Evolutionary conservation across 768 basidiomycete species (phyloP), one percentile per base, ranked within the genome.

Genomic region (Pisolithus sp.): DNA sequence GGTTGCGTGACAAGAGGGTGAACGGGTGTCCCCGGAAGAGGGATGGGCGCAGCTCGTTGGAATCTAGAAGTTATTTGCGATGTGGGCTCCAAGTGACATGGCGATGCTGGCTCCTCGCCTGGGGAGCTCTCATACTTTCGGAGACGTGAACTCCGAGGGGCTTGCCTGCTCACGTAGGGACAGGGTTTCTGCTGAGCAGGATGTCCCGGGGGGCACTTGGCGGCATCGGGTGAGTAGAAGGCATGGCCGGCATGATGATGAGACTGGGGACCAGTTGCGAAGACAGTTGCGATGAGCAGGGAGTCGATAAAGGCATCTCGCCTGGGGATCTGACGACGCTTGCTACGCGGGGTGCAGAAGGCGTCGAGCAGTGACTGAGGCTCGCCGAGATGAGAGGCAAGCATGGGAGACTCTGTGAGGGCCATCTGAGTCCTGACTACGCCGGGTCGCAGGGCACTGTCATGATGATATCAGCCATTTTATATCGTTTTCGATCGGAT

Each of bases 201-300:
- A 40, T 76, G 76, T 46, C 76, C 76, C 0, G 72, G 71, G 44
- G 70, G 68, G 66, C 74, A 82, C 57, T 77, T 81, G 82, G 55
- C 3, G 57, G 28, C 74, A 0, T 76, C 77, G 0, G 85, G 84
- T 1, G 49, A 34, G 59, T 82, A 83, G 67, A 85, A 82, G 59
- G 86, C 85, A 65, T 94, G 92, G 46, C 84, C 78, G 62, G 87
- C 89, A 65, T 94, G 92, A 60, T 93, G 89, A 42, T 89, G 78
- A 37, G 92, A 93, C 50, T 89, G 80, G 9, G 87, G 85, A 4
- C 83, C 84, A 0, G 86, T 83, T 0, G 86, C 83, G 9, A 79
- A 76, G 6, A 83, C 88, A 0, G 86, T 85, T 26, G 87, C 89
- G 50, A 93, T 78, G 49, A 93, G 72, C 6, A 93, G 72, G 18